phyloP scores from a whole-genome alignment of 2,329 filamentous ascomycete genomes.

The Colletotrichum sp. region DNA sequence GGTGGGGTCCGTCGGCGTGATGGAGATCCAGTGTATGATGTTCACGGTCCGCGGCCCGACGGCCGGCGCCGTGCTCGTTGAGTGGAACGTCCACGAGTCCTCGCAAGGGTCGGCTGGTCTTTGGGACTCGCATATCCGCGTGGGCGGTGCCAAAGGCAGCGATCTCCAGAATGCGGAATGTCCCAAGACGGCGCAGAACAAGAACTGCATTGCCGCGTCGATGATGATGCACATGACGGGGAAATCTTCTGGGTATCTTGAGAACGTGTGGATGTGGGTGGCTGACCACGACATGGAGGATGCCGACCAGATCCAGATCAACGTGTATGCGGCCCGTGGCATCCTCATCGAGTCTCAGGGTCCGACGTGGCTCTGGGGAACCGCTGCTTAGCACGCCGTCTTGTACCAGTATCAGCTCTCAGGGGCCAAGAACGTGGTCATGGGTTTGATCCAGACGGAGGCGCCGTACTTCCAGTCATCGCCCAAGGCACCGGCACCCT shows the following conservation, averaged over 20 bases:
- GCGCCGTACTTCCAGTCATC: conserved; percentile 48
- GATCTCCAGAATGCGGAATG: conserved; percentile 24
- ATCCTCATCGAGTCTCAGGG: conserved; percentile 34
- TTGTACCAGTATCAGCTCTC: conserved; percentile 54
- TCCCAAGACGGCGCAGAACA: conserved; percentile 9
- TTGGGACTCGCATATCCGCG: conserved; percentile 60
- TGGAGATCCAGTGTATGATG: conserved; percentile 43
- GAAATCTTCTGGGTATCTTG: conserved; percentile 13
- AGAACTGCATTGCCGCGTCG: conserved; percentile 39
- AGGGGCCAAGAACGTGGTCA: conserved; percentile 49
- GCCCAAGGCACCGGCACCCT: too few species aligned
- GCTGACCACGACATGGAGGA: conserved; percentile 64
- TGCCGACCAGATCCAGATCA: conserved; percentile 28
- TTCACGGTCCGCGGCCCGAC: conserved; percentile 63
- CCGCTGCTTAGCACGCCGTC: conserved; percentile 51
- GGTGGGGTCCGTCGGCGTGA: too few species aligned
- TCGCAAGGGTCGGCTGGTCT: conserved; percentile 36
- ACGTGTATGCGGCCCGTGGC: conserved; percentile 39
- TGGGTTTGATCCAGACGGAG: conserved; percentile 46
- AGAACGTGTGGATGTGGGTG: conserved; percentile 69
- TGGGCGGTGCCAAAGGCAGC: conserved; percentile 36
- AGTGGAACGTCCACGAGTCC: conserved; percentile 63
- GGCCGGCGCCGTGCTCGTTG: conserved; percentile 65
- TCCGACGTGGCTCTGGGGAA: conserved; percentile 41
- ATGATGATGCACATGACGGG: conserved; percentile 48